Evolutionary conservation across 2,329 filamentous ascomycete species (phyloP).

Genomic region (Curvularia sp.): DNA sequence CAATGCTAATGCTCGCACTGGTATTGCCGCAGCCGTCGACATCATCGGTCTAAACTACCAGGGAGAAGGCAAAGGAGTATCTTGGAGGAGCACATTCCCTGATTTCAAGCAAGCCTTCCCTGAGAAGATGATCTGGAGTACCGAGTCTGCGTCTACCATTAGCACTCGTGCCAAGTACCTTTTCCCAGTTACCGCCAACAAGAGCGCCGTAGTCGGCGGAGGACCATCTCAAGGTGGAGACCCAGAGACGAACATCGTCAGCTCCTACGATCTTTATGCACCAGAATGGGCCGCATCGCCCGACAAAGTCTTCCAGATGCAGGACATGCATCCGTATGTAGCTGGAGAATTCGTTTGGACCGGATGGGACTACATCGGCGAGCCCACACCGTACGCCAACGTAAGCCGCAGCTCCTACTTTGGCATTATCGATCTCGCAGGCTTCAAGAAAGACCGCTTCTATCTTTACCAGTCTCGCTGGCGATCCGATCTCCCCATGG

Average conservation of each 20-base stretch:
- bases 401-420: constrained; percentile 61
- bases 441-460: constrained; percentile 64
- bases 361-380: constrained; percentile 60
- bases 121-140: constrained; percentile 53
- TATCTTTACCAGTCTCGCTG: constrained; percentile 64
- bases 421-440: constrained; percentile 64
- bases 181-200: constrained; percentile 58
- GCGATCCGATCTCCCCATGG: constrained; percentile 57
- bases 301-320: constrained; percentile 61
- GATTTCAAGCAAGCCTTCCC: constrained; percentile 56
- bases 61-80: constrained; percentile 56
- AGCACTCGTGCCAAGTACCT: constrained; percentile 61
- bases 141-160: constrained; percentile 51
- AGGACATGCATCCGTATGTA: constrained; percentile 59
- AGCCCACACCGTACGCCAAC: constrained; percentile 60
- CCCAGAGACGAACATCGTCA: constrained; percentile 49
- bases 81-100: constrained; percentile 53
- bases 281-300: constrained; percentile 57
- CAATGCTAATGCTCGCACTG: constrained; percentile 50
- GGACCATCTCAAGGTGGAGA: constrained; percentile 48
- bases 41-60: constrained; percentile 64
- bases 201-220: constrained; percentile 49
- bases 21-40: constrained; percentile 55
- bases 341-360: constrained; percentile 64
- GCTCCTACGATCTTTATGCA: constrained; percentile 61